Base-by-base conservation (phyloP, 192 early-diverging fungal genomes). In the Phycomyces blakesleeanus region DNA sequence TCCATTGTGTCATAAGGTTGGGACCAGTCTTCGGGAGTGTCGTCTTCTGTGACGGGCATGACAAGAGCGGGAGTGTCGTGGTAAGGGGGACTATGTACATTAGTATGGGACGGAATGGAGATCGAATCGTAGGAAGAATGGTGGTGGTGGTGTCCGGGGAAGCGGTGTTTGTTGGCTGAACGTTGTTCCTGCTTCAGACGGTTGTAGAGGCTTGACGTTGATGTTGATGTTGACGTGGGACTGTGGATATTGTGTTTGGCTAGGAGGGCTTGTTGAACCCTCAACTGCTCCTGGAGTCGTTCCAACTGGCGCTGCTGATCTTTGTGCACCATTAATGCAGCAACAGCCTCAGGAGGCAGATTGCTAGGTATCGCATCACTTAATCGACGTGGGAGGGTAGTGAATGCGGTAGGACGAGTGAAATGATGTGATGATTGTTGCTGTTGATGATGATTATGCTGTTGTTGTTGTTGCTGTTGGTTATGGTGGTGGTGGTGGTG, bases 41-140 rank as follows among this genome's bases (percentile, higher is more conserved):
- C 44, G 18, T 58, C 56, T 27, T 44, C 62, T 18, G 62, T 40
- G 42, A 55, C 64, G 15, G 64, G 64, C 55, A 66, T 58, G 25
- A 62, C 53, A 37, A 57, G 42, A 20, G 67, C 60, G 14, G 42
- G 29, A 55, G 53, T 15, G 20, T 52, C 20, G 7, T 38, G 38
- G 11, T 55, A 34, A 18, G 51, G 24, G 29, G 16, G 24, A 29
- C 44, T 47, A 18, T 37, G 49, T 21, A 51, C 16, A 51, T 50
- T n/a, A 26, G 15, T 14, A 61, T 60, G 59, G 41, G 53, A 38
- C 50, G 55, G 51, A 40, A 61, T 55, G 22, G 57, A 61, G 5
- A 61, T 60, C 25, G 66, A 55, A 25, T 42, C 9, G 58, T 59
- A 55, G 16, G 52, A 38, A 37, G 38, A 27, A 22, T 6, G 11